A percentile compares a stretch with the other conserved stretches of the same genome.
Conservation (phyloP, 306 rosid species). For the Comarum palustre region DNA sequence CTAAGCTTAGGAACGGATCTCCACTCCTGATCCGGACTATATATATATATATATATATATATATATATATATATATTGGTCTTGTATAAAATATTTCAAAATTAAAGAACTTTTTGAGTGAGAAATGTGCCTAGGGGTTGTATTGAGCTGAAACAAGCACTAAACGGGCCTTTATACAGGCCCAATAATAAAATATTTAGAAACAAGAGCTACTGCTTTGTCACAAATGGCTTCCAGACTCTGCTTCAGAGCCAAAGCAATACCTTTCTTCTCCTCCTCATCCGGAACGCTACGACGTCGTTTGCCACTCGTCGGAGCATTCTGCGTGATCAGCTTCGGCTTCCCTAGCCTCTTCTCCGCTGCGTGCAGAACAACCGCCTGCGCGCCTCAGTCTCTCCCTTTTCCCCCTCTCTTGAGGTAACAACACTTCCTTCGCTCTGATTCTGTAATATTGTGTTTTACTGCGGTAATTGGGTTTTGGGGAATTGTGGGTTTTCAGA, state of each 20-base stretch:
- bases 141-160: slow-evolving; percentile 16
- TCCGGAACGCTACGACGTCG: slow-evolving; percentile 59
- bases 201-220: not conserved
- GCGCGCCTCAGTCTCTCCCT: slow-evolving; percentile 44
- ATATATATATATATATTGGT: too few species aligned
- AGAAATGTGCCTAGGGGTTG: too few species aligned
- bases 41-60: too few species aligned
- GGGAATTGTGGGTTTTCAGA: slow-evolving; percentile 32
- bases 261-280: slow-evolving; percentile 27
- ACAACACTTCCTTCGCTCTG: not conserved
- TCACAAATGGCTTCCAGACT: slow-evolving; percentile 50
- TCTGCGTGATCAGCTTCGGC: slow-evolving; percentile 69
- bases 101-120: too few species aligned
- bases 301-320: slow-evolving; percentile 69
- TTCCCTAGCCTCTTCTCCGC: slow-evolving; percentile 52
- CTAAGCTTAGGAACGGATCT: too few species aligned
- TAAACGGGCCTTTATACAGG: not conserved
- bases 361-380: slow-evolving; percentile 52
- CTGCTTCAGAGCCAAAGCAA: slow-evolving; percentile 27
- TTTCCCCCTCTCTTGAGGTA: slow-evolving; percentile 46
- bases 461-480: not conserved
- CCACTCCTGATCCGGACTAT: too few species aligned
- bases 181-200: slow-evolving; percentile 9
- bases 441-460: not conserved
- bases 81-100: too few species aligned